Conservation (phyloP, 106 monocot species). For the Amphibolis antarctica region DNA sequence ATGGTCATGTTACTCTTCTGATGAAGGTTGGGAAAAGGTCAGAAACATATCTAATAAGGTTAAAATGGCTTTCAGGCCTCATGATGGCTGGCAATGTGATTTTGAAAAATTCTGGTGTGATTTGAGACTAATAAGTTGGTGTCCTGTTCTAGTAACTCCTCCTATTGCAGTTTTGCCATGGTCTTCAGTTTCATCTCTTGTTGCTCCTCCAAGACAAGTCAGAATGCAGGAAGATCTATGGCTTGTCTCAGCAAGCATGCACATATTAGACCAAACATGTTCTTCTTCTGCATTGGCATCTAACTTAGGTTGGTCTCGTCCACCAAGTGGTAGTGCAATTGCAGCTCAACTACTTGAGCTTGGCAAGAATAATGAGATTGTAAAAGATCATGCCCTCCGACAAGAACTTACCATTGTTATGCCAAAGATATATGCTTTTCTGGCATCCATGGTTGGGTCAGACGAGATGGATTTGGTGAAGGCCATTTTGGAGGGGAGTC, state of each 20-base stretch:
- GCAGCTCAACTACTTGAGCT: constrained; percentile 96
- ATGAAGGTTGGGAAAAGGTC: constrained; percentile 25
- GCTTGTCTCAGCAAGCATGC: constrained; percentile 97
- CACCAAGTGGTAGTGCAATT: constrained; percentile 71
- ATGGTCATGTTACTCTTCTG: constrained; percentile 34
- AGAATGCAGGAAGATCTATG: constrained; percentile 65
- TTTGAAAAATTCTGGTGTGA: constrained; percentile 88
- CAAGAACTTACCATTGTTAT: constrained; percentile 83
- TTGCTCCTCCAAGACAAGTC: constrained; percentile 89
- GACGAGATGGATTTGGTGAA: constrained; percentile 99
- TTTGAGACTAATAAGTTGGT: constrained; percentile 90
- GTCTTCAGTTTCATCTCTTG: constrained; percentile 75
- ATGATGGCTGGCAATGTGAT: constrained; percentile 31
- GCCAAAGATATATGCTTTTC: constrained; percentile 76
- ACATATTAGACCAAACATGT: constrained; percentile 92
- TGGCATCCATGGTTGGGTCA: constrained; percentile 67
- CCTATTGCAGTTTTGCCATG: constrained; percentile 79
- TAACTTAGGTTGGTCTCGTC: constrained; percentile 73
- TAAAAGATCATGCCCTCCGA: constrained; percentile 66
- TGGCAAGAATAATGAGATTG: constrained; percentile 93
- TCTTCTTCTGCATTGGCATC: constrained; percentile 62
- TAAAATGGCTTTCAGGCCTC: constrained; percentile 20
- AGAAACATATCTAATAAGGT: constrained; percentile 39
- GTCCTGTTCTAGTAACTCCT: constrained; percentile 67
- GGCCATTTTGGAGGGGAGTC: constrained; percentile 77